phyloP scores from a whole-genome alignment of 2,329 filamentous ascomycete genomes.

The Talaromyces atroroseus region DNA sequence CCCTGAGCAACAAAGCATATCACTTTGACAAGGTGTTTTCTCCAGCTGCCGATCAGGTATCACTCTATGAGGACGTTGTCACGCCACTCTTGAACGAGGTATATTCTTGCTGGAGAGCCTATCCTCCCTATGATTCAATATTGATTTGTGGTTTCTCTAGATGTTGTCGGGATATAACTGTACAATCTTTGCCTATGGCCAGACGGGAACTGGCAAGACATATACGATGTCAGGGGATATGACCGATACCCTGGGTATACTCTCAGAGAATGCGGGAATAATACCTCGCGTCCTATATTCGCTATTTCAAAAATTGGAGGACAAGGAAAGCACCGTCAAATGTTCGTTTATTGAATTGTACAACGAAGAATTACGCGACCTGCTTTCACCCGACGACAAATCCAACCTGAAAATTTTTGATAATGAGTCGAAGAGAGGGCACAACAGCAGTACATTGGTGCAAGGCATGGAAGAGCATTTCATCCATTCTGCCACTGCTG shows the following conservation, averaged over 20 bases:
- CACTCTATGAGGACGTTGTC: constrained; percentile 94
- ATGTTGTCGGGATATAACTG: constrained; percentile 95
- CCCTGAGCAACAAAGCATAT: constrained; percentile 92
- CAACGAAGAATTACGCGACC: constrained; percentile 91
- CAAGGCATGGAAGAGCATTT: constrained; percentile 98
- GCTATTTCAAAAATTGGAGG: constrained; percentile 79
- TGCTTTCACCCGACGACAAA: constrained; percentile 75
- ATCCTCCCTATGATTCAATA: neutral
- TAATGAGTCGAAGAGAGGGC: constrained; percentile 69
- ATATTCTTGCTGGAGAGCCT: constrained; percentile 22
- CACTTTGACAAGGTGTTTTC: constrained; percentile 97
- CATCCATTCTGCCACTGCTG: constrained; percentile 76
- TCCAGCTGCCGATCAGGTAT: constrained; percentile 83
- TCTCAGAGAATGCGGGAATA: constrained; percentile 89
- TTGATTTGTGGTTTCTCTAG: constrained; percentile 39
- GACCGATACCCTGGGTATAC: constrained; percentile 74
- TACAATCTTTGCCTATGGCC: constrained; percentile 97
- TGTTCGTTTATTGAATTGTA: constrained; percentile 98
- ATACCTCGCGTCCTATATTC: constrained; percentile 86
- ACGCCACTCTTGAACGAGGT: constrained; percentile 90
- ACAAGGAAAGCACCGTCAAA: constrained; percentile 82
- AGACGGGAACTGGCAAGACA: constrained; percentile 96
- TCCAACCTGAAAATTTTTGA: constrained; percentile 94
- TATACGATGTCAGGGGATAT: constrained; percentile 99
- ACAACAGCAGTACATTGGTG: constrained; percentile 70